Conservation (phyloP, 2,329 filamentous ascomycete genomes). For the Dothidotthia symphoricarpi region DNA sequence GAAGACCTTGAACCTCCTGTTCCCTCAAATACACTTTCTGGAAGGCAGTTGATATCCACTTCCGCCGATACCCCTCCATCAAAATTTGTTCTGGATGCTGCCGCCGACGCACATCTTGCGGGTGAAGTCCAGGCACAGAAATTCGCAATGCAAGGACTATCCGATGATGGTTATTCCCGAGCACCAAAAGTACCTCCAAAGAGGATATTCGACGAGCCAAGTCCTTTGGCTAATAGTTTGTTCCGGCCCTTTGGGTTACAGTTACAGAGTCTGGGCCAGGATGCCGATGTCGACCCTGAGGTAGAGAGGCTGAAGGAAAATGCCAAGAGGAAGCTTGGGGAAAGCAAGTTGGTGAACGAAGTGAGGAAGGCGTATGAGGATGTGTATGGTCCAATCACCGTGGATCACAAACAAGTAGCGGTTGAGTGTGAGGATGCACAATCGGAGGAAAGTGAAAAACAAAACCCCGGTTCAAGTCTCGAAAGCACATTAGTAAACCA, state of each 20-base stretch:
- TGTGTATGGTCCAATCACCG: conserved; percentile 24
- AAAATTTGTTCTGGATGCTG: conserved; percentile 10
- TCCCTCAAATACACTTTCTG: not conserved
- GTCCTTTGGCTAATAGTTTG: conserved; percentile 29
- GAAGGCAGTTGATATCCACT: not conserved
- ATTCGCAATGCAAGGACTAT: conserved; percentile 27
- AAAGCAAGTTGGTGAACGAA: conserved; percentile 25
- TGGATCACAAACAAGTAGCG: conserved; percentile 21
- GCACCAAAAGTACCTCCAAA: conserved; percentile 12
- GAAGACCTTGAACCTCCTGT: not conserved
- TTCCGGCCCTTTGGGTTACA: conserved; percentile 33
- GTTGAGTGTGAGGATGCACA: not conserved
- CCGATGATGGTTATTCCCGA: conserved; percentile 29
- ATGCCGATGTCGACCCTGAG: conserved; percentile 7
- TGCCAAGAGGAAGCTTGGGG: conserved; percentile 12
- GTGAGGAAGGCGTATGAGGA: conserved; percentile 30
- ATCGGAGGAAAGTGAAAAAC: too few relatives aligned
- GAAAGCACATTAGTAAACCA: too few relatives aligned
- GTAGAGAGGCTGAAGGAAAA: conserved; percentile 9
- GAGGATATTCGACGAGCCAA: conserved; percentile 20
- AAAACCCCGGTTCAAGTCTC: not conserved
- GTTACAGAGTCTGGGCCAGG: conserved; percentile 26
- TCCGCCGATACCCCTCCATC: not conserved
- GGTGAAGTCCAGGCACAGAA: conserved; percentile 31
- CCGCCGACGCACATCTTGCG: conserved; percentile 23